Percentiles rank a stretch among this genome's conserved stretches.
Conservation (phyloP, 2,329 filamentous ascomycete genomes). For the Nemania sp. region DNA sequence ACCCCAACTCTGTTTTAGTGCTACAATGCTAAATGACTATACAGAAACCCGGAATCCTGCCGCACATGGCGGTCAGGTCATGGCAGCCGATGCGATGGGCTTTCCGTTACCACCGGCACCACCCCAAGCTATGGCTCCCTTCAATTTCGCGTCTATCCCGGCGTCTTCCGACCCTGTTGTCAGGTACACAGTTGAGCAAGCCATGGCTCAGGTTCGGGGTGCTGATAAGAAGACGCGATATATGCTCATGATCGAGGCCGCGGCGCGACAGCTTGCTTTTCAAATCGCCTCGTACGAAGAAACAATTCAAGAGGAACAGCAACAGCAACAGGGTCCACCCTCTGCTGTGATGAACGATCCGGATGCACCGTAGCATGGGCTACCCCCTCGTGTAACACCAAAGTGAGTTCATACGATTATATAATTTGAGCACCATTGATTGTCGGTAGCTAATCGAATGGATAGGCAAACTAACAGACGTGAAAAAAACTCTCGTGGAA, state of each 20-base stretch:
- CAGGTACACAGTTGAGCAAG: slow-evolving; percentile 59
- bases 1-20: not conserved
- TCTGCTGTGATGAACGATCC: slow-evolving; percentile 47
- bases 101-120: slow-evolving; percentile 49
- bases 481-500: not conserved
- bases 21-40: slow-evolving; percentile 18
- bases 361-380: slow-evolving; percentile 41
- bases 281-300: slow-evolving; percentile 66
- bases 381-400: not conserved
- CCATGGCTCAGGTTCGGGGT: slow-evolving; percentile 59
- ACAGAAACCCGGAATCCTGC: slow-evolving; percentile 61
- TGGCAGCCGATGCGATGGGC: slow-evolving; percentile 47
- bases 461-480: not conserved
- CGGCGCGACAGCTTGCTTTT: slow-evolving; percentile 66
- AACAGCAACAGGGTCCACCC: slow-evolving; percentile 43
- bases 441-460: not conserved
- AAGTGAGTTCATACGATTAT: not conserved
- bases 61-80: slow-evolving; percentile 49
- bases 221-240: slow-evolving; percentile 60
- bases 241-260: slow-evolving; percentile 65
- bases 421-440: not conserved
- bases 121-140: slow-evolving; percentile 48
- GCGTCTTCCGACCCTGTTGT: slow-evolving; percentile 55
- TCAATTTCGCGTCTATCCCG: slow-evolving; percentile 50
- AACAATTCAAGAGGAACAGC: slow-evolving; percentile 47